Evolutionary conservation across 305 asterid species (phyloP), one percentile per base, ranked within the genome.

Genomic region (Solanum hybrid): DNA sequence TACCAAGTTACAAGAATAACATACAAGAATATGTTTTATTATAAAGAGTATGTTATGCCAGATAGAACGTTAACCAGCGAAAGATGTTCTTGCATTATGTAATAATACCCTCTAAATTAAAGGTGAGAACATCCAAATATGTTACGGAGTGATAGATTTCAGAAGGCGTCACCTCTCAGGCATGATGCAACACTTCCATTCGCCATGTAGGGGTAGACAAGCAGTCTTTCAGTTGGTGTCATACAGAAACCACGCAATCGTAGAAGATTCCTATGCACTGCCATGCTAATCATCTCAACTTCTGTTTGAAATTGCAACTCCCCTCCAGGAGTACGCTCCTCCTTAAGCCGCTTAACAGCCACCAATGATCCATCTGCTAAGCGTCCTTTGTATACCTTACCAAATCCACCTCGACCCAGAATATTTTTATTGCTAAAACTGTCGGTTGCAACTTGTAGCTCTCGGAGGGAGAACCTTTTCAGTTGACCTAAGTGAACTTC

Each of bases 121-220:
- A 83, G 16, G 33, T 42, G 28, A 83, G 24, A 83, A 29, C 73
- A 83, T 16, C 26, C 37, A 82, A 16, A 31, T 18, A 42, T 40
- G 29, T 31, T 85, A 42, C 18, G 24, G 20, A 29, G 40, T 84
- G 67, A 51, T 2, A 89, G 61, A 8, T 86, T 36, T 79, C 64
- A 86, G 77, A 67, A 34, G 37, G 31, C 24, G 33, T 91, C 51
- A 94, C 97, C 97, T 93, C 96, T 92, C 78, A 95, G 91, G 86
- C 96, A 94, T 35, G 96, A 94, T 16, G 95, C 96, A 88, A 94
- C 95, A 82, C 96, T 95, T 91, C 96, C 97, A 83, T 95, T 94
- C 64, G 93, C 96, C 97, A 93, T 94, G 83, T 90, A 94, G 20
- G 97, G 97, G 88, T 95, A 95, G 76, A 95, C 95, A 39, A 94